Evolutionary conservation across 2,329 filamentous ascomycete genomes (phyloP).

Genomic region (Colletotrichum shisoi): DNA sequence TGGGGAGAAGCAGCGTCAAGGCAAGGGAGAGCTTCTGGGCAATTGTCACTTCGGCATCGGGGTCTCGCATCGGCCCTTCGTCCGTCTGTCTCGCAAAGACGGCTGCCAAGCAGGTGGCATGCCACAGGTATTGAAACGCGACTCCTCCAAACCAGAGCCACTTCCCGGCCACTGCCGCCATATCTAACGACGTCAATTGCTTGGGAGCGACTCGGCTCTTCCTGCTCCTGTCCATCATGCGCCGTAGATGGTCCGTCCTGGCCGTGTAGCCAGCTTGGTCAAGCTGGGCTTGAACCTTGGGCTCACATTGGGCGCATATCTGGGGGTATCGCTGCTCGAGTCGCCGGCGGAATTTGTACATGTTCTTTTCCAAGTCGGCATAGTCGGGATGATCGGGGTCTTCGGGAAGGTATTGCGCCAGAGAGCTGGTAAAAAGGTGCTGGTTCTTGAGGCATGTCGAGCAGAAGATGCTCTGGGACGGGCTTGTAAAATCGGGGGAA

Average conservation of each 20-base stretch:
- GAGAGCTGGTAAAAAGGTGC: conserved; percentile 74
- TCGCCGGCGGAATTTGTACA: conserved; percentile 73
- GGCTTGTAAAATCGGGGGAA: conserved; percentile 47
- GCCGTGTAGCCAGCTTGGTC: conserved; percentile 78
- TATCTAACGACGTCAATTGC: conserved; percentile 53
- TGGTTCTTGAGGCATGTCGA: conserved; percentile 87
- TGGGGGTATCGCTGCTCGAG: conserved; percentile 88
- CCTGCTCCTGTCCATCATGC: conserved; percentile 73
- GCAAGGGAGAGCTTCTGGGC: conserved; percentile 28
- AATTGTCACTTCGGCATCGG: conserved; percentile 28
- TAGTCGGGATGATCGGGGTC: conserved; percentile 73
- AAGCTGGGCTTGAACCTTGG: conserved; percentile 74
- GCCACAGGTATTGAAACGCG: conserved; percentile 60
- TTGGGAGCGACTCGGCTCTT: conserved; percentile 55
- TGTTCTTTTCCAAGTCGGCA: conserved; percentile 70
- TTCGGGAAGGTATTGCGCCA: conserved; percentile 80
- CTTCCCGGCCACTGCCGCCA: conserved; percentile 53
- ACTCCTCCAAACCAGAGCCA: conserved; percentile 60
- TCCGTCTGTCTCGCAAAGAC: conserved; percentile 26
- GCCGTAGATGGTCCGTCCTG: conserved; percentile 79
- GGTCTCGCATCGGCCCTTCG: conserved; percentile 34
- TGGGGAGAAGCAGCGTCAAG: conserved; percentile 48
- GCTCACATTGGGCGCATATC: conserved; percentile 82
- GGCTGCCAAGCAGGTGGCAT: conserved; percentile 48
- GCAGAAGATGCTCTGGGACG: conserved; percentile 66